Percentiles rank a stretch among this genome's conserved stretches.
These are phyloP conservation scores for Pisolithus orientalis DNA, from an alignment of 768 basidiomycete genomes.

Conservation along the genomic window DNA sequence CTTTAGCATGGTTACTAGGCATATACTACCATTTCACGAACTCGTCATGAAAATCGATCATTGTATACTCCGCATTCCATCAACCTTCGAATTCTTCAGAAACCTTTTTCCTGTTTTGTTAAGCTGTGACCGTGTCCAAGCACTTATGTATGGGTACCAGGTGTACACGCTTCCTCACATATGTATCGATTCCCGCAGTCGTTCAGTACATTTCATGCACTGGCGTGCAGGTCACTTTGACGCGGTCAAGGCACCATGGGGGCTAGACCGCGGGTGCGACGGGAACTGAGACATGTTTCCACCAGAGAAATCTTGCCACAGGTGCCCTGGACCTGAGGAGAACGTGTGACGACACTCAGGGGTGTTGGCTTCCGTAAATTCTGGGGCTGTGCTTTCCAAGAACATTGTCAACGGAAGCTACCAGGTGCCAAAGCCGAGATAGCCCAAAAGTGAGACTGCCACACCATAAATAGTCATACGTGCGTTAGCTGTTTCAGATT, in stretches of 20 bases:
- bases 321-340: no score
- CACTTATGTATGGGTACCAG: slow-evolving; percentile 29
- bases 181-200: slow-evolving; percentile 15
- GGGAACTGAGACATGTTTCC: neutral
- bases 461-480: no score
- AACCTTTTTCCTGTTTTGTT: neutral
- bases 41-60: neutral
- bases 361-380: no score
- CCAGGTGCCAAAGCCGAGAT: no score
- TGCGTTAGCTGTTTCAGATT: no score
- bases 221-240: neutral
- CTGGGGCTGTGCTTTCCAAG: neutral
- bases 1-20: neutral
- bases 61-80: neutral
- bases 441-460: no score
- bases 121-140: slow-evolving; percentile 7
- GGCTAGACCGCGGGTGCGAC: neutral
- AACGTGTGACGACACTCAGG: no score
- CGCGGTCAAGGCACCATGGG: neutral
- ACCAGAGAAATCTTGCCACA: neutral
- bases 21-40: slow-evolving; percentile 1
- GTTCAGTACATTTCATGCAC: neutral
- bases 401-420: neutral
- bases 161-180: slow-evolving; percentile 21
- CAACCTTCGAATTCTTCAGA: slow-evolving; percentile 1